These are phyloP conservation scores for Pythium plurisporium DNA, from an alignment of 352 stramenopile genomes.

Conservation along the genomic window DNA sequence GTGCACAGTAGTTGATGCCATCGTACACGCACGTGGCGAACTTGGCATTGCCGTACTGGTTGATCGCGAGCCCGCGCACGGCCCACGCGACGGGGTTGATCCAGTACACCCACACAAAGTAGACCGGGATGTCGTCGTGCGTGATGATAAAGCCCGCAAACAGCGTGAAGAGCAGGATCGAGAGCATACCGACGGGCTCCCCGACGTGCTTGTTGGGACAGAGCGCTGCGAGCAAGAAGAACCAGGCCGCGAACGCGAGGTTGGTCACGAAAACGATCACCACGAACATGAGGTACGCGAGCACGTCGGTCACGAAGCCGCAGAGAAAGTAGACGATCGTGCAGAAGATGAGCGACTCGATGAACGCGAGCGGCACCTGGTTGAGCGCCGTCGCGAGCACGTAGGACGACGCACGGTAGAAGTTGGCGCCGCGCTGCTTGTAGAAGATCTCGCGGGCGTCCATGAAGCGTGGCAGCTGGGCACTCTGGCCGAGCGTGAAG, in stretches of 20 bases:
- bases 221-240: conserved; percentile 48
- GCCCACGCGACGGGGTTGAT: conserved; percentile 62
- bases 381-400: conserved; percentile 49
- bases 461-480: conserved; percentile 79
- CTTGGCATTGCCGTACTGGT: conserved; percentile 36
- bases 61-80: conserved; percentile 38
- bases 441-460: conserved; percentile 72
- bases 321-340: conserved; percentile 86
- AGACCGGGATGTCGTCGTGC: conserved; percentile 47
- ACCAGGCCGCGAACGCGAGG: conserved; percentile 41
- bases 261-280: conserved; percentile 61
- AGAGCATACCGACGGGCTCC: conserved; percentile 54
- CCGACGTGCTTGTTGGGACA: conserved; percentile 43
- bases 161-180: conserved; percentile 58
- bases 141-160: conserved; percentile 60
- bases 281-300: conserved; percentile 70
- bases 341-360: conserved; percentile 82
- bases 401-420: conserved; percentile 82
- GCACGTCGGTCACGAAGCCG: conserved; percentile 47
- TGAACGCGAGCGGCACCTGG: conserved; percentile 49
- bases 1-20: conserved; percentile 35
- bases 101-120: conserved; percentile 71
- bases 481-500: conserved; percentile 66
- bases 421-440: conserved; percentile 85
- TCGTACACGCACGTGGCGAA: conserved; percentile 39